Evolutionary conservation across 2,329 filamentous ascomycete species (phyloP).

Genomic region (Colletotrichum cordylinicola): DNA sequence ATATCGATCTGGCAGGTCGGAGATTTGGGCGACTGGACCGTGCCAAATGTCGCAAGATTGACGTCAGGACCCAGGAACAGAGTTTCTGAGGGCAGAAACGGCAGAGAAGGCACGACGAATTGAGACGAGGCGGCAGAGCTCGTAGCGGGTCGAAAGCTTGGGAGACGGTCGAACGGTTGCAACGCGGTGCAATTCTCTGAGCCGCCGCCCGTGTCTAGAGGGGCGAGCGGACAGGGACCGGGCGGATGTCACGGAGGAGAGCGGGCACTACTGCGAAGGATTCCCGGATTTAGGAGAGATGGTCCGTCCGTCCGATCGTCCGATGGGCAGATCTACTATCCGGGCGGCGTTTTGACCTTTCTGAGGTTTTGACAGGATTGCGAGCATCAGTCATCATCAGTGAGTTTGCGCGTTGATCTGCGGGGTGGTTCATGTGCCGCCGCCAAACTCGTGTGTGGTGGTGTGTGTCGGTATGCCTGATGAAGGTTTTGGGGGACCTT

Average conservation of each 20-base stretch:
- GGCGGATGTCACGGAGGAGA: conserved; percentile 7
- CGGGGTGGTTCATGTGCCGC: neutral
- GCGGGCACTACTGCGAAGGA: neutral
- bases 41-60: neutral
- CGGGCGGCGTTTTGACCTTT: neutral
- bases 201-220: neutral
- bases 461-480: neutral
- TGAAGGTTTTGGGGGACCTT: neutral
- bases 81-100: neutral
- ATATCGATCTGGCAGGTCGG: neutral
- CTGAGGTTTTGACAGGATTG: neutral
- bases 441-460: neutral
- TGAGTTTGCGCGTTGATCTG: neutral
- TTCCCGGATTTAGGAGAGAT: neutral
- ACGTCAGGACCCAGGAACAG: conserved; percentile 9
- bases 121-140: neutral
- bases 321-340: neutral
- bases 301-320: neutral
- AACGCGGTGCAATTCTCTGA: neutral
- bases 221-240: conserved; percentile 7
- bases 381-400: neutral
- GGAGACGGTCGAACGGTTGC: neutral
- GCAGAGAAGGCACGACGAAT: neutral
- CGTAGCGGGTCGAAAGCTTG: neutral
- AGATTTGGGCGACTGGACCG: neutral